Conservation (phyloP, 192 early-diverging fungal genomes). For the Coemansia sp. region DNA sequence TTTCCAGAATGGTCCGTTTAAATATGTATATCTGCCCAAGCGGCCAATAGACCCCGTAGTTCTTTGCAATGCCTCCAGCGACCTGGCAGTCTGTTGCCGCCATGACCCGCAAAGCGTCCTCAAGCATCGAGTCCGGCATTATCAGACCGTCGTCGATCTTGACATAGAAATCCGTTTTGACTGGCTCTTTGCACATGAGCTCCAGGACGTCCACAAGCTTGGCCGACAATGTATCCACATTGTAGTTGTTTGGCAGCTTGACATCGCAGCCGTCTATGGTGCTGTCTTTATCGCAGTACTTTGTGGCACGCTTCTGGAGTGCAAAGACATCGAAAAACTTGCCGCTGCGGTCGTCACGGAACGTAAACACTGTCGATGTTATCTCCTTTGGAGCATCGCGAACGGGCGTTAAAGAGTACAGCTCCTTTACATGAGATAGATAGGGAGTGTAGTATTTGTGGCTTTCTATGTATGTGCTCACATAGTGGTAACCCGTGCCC, state of each 20-base stretch:
- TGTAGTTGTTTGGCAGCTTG: background rate
- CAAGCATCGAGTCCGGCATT: conserved; percentile 1
- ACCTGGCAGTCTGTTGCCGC: background rate
- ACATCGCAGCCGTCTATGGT: background rate
- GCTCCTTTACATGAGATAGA: background rate
- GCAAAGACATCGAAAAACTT: background rate
- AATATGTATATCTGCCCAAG: conserved; percentile 2
- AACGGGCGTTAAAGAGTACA: background rate
- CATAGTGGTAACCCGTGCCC: background rate
- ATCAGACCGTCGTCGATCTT: background rate
- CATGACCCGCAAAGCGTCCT: background rate
- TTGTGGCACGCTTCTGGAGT: background rate
- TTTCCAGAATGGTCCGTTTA: background rate
- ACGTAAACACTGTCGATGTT: conserved; percentile 6
- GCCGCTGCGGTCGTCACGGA: conserved; percentile 7
- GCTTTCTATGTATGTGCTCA: background rate
- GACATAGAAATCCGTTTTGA: too few relatives aligned
- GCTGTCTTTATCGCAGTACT: conserved; percentile 9
- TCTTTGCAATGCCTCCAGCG: background rate
- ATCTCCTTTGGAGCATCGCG: background rate
- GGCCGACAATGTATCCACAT: background rate
- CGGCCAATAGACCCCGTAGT: background rate
- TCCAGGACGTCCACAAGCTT: background rate
- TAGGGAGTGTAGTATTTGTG: background rate
- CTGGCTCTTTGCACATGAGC: background rate